Base-by-base conservation (phyloP, 1,284 basidiomycete genomes). In the Phellopilus nigrolimitatus region DNA sequence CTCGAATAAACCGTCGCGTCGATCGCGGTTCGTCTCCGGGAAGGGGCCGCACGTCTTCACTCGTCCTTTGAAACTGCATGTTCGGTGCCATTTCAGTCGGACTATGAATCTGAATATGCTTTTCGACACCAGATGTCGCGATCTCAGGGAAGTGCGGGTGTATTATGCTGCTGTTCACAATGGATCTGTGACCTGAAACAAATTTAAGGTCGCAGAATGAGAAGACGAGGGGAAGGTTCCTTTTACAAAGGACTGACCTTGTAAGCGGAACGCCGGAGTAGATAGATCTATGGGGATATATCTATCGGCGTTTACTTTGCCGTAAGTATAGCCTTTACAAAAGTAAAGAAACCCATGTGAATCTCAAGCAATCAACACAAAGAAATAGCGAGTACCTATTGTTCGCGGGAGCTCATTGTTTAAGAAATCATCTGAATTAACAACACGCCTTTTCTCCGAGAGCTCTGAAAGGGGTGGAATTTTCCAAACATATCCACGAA, bases 401-500 rank as follows among this genome's bases (percentile, higher is more conserved):
- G 58, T 64, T 55, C 63, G 62, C 33, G 54, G 59, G 64, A 65
- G 51, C 49, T 43, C 52, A n/a, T 34, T 53, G 21, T 21, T 53
- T 5, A 39, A 38, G 80, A 82, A 85, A 22, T 76, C 68, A 7
- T 68, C 60, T 2, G 59, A 54, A 37, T 62, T 62, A 34, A 82
- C 63, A 45, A 70, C 68, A 51, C 65, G 61, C 31, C 85, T 71
- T 49, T 63, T 60, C 17, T 72, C 68, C 1, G 62, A 54, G 22
- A 90, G 68, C 10, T 67, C 64, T 3, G 63, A 56, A 0, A 74
- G 51, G 3, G 72, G 62, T 1, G 88, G 87, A 28, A 90, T 70
- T 58, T 76, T 78, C 89, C 89, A 91, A n/a, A 88, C 65, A 58
- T 91, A 91, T 9, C 73, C 79, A 27, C 82, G 73, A 61, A 91